Conservation (phyloP, 2,329 filamentous ascomycete genomes). For the Cadophora sp. region DNA sequence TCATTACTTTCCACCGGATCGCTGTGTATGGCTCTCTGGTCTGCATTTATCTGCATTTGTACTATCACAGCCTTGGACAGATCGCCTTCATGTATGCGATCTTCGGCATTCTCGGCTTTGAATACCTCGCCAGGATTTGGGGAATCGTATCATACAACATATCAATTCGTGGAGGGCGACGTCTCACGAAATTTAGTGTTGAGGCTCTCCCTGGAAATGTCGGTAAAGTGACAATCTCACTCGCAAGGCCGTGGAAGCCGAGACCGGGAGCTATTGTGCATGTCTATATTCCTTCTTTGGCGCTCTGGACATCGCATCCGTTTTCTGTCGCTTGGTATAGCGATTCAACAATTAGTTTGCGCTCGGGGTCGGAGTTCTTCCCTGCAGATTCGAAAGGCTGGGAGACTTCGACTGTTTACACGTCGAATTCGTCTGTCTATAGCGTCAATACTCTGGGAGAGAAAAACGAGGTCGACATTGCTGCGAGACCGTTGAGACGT, state of each 20-base stretch:
- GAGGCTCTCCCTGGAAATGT: not conserved
- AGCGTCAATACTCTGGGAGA: not conserved
- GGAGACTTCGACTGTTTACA: not conserved
- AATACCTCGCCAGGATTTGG: not conserved
- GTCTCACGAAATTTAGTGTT: not conserved
- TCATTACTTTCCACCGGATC: not conserved
- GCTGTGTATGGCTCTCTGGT: not conserved
- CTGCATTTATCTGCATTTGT: not conserved
- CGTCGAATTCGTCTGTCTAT: not conserved
- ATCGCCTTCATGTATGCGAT: not conserved
- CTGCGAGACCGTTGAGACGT: not conserved
- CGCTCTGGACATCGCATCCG: conserved; percentile 76
- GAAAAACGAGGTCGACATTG: not conserved
- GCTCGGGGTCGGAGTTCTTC: not conserved
- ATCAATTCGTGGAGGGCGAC: not conserved
- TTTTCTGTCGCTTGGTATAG: conserved; percentile 67
- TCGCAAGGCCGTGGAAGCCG: conserved; percentile 76
- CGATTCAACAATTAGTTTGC: not conserved
- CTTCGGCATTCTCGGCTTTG: not conserved
- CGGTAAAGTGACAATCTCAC: conserved; percentile 69
- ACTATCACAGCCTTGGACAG: not conserved
- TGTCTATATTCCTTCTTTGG: conserved; percentile 74
- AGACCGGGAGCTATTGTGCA: conserved; percentile 77
- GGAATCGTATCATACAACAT: not conserved
- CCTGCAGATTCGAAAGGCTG: not conserved